phyloP scores from a whole-genome alignment of 1,284 basidiomycete genomes.

The Pyrrhoderma noxium region DNA sequence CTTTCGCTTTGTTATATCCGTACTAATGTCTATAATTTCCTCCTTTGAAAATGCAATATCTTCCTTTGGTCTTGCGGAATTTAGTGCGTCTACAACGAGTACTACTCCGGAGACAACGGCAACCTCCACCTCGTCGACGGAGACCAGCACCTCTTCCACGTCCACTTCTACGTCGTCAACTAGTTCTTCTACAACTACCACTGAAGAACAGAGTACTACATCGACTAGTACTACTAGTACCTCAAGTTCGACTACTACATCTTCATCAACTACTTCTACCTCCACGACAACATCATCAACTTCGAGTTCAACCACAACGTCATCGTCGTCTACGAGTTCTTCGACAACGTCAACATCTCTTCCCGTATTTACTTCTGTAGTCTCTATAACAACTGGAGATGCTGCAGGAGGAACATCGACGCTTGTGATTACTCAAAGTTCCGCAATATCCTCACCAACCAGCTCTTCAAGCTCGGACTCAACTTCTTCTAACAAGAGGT shows the following conservation, averaged over 20 bases:
- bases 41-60: no score
- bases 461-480: not conserved
- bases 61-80: not conserved
- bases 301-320: slow-evolving; percentile 7
- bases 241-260: slow-evolving; percentile 9
- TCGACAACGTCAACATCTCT: slow-evolving; percentile 12
- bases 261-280: slow-evolving; percentile 13
- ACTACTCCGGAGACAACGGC: not conserved
- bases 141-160: slow-evolving; percentile 16
- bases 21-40: no score
- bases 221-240: slow-evolving; percentile 20
- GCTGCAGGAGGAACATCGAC: slow-evolving; percentile 12
- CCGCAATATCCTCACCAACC: not conserved
- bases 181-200: slow-evolving; percentile 18
- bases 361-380: slow-evolving; percentile 9
- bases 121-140: slow-evolving; percentile 14
- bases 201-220: no score
- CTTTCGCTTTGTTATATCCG: not conserved
- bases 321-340: slow-evolving; percentile 12
- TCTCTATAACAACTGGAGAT: slow-evolving; percentile 16
- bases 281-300: slow-evolving; percentile 14
- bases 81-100: not conserved
- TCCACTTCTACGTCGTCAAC: slow-evolving; percentile 18
- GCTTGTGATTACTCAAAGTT: not conserved
- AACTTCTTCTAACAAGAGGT: not conserved